Percentiles rank a stretch among this genome's conserved stretches.
phyloP scores from a whole-genome alignment of 1,139 yeast species.

The Pneumocystis canis region DNA sequence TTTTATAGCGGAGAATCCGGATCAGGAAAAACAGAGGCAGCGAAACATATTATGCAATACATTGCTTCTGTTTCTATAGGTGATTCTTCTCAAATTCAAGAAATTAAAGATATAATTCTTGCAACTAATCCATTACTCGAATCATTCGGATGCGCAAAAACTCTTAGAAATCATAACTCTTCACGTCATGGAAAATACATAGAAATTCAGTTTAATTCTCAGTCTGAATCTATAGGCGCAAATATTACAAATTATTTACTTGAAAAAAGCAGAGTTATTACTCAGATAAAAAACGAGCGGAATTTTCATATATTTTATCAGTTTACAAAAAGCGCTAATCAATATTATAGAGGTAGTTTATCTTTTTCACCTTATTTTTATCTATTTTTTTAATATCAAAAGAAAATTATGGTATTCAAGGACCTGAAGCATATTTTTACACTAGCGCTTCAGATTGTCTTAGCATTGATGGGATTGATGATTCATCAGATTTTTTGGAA shows the following conservation, averaged over 20 bases:
- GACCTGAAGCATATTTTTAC: slow-evolving; percentile 82
- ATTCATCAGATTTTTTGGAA: slow-evolving; percentile 58
- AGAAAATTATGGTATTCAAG: slow-evolving; percentile 72
- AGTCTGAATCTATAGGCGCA: slow-evolving; percentile 84
- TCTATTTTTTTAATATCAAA: not conserved
- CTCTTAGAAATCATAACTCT: slow-evolving; percentile 87
- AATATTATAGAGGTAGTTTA: slow-evolving; percentile 41
- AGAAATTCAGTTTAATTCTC: slow-evolving; percentile 71
- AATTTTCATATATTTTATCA: slow-evolving; percentile 96
- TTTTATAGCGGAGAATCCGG: slow-evolving; percentile 77
- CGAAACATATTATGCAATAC: slow-evolving; percentile 96
- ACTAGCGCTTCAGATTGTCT: slow-evolving; percentile 82
- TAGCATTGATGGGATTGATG: slow-evolving; percentile 75
- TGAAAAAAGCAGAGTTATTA: slow-evolving; percentile 90
- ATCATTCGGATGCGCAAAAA: slow-evolving; percentile 96
- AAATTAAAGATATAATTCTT: slow-evolving; percentile 90
- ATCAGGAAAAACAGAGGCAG: slow-evolving; percentile 98
- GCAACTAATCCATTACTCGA: slow-evolving; percentile 95
- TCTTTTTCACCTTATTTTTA: not conserved
- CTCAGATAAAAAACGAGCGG: slow-evolving; percentile 82
- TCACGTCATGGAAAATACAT: slow-evolving; percentile 95
- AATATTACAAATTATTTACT: slow-evolving; percentile 87
- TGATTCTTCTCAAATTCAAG: slow-evolving; percentile 49
- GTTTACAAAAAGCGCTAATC: slow-evolving; percentile 81
- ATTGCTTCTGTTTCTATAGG: slow-evolving; percentile 68